phyloP scores from a whole-genome alignment of 2,329 filamentous ascomycete genomes.

The Exserohilum rostratum region DNA sequence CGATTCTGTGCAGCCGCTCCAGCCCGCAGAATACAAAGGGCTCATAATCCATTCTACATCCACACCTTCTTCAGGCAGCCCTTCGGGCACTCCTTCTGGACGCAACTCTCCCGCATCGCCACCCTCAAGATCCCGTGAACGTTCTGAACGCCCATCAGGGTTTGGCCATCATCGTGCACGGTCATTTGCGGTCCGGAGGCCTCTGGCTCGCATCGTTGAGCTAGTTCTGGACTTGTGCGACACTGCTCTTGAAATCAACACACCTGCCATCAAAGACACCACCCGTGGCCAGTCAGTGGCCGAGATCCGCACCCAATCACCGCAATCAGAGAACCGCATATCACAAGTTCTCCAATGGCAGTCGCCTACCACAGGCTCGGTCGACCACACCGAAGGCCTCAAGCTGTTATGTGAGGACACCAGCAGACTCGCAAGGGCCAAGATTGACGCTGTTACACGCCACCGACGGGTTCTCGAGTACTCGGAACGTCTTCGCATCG shows the following conservation, averaged over 20 bases:
- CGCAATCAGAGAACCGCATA: conserved; percentile 93
- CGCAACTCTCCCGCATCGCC: conserved; percentile 72
- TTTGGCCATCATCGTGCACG: conserved; percentile 80
- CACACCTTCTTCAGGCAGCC: conserved; percentile 69
- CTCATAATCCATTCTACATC: conserved; percentile 79
- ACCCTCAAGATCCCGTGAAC: conserved; percentile 69
- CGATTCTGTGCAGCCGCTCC: conserved; percentile 55
- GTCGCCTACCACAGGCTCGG: conserved; percentile 85
- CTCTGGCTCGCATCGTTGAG: conserved; percentile 91
- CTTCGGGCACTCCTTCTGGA: conserved; percentile 71
- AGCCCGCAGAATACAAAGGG: conserved; percentile 83
- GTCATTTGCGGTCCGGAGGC: conserved; percentile 89
- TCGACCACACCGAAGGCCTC: conserved; percentile 92
- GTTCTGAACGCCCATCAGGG: conserved; percentile 70
- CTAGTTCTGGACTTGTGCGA: conserved; percentile 93
- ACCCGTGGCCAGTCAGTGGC: conserved; percentile 68
- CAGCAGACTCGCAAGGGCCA: conserved; percentile 79
- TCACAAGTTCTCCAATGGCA: conserved; percentile 96
- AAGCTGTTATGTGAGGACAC: conserved; percentile 89
- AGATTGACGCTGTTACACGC: conserved; percentile 90
- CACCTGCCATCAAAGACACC: conserved; percentile 85
- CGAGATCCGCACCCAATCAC: conserved; percentile 90
- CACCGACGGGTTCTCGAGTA: conserved; percentile 95
- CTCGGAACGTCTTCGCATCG: conserved; percentile 89
- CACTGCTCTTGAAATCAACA: conserved; percentile 92